Percentiles rank a stretch among this genome's conserved stretches.
Evolutionary conservation across 371 early-diverging fungal genomes (phyloP).

Genomic region (Mortierella polycephala): DNA sequence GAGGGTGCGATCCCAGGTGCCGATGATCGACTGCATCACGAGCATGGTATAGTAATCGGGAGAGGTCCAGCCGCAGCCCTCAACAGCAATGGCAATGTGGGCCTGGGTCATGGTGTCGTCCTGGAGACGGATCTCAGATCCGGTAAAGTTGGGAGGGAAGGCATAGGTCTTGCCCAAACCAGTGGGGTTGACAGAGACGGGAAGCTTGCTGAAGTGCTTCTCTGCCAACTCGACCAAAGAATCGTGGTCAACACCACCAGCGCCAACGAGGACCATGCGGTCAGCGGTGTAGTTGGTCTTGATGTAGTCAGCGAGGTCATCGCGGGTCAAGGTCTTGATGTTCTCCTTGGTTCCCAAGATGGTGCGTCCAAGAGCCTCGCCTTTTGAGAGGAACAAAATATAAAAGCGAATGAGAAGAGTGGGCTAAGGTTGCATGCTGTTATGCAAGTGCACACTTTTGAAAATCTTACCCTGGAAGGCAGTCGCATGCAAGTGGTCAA

Average conservation of each 20-base stretch:
- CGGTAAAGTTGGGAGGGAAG: conserved; percentile 81
- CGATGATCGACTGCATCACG: conserved; percentile 94
- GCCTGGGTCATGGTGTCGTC: conserved; percentile 89
- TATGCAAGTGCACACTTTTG: background rate
- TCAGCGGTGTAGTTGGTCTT: conserved; percentile 94
- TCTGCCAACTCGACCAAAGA: conserved; percentile 91
- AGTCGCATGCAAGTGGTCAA: conserved; percentile 94
- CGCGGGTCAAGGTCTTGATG: conserved; percentile 85
- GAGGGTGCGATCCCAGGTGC: conserved; percentile 95
- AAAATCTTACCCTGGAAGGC: conserved; percentile 84
- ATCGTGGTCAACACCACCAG: conserved; percentile 96
- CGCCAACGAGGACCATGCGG: conserved; percentile 94
- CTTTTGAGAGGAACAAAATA: conserved; percentile 11
- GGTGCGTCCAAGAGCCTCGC: conserved; percentile 90
- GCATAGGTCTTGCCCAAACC: conserved; percentile 61
- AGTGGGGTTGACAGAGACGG: conserved; percentile 57
- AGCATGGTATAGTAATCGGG: conserved; percentile 96
- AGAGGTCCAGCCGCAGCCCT: conserved; percentile 94
- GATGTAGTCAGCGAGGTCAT: conserved; percentile 89
- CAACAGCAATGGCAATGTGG: conserved; percentile 96
- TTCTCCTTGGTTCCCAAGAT: conserved; percentile 95
- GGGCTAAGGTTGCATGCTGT: background rate
- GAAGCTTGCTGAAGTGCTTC: conserved; percentile 86
- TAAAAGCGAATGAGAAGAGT: background rate
- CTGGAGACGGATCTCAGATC: conserved; percentile 89